Evolutionary conservation across 345 rosid species (phyloP).

Genomic region (Euphorbia pulcherrima): DNA sequence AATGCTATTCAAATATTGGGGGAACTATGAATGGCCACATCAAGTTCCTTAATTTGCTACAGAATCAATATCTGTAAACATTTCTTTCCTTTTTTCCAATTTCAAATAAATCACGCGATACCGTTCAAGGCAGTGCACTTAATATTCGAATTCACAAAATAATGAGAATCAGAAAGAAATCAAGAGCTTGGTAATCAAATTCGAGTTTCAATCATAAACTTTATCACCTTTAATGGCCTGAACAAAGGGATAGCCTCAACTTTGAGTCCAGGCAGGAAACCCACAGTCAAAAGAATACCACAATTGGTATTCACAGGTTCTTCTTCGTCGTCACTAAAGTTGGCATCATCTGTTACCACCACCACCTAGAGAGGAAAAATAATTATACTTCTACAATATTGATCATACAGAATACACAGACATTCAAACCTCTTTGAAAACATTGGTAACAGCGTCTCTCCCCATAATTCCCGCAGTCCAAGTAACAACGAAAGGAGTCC

Average conservation of each 20-base stretch:
- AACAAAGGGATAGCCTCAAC: slow-evolving; percentile 61
- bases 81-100: not conserved
- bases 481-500: slow-evolving; percentile 41
- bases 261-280: slow-evolving; percentile 75
- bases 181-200: not conserved
- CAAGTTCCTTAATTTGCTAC: not conserved
- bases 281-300: slow-evolving; percentile 62
- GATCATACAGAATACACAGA: not conserved
- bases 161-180: not conserved
- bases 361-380: slow-evolving; percentile 37
- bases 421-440: slow-evolving; percentile 55
- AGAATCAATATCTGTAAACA: not conserved
- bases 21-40: not conserved
- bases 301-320: slow-evolving; percentile 3
- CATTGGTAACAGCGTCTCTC: slow-evolving; percentile 38
- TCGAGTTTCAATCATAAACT: not conserved
- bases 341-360: slow-evolving; percentile 19
- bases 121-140: not conserved
- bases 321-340: slow-evolving; percentile 7
- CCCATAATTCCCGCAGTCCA: slow-evolving; percentile 50
- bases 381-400: not conserved
- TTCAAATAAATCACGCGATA: not conserved
- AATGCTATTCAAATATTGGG: not conserved
- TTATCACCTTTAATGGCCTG: slow-evolving; percentile 32
- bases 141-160: not conserved